Conservation (phyloP, 1,284 basidiomycete species). For the Fomitopsis palustris region DNA sequence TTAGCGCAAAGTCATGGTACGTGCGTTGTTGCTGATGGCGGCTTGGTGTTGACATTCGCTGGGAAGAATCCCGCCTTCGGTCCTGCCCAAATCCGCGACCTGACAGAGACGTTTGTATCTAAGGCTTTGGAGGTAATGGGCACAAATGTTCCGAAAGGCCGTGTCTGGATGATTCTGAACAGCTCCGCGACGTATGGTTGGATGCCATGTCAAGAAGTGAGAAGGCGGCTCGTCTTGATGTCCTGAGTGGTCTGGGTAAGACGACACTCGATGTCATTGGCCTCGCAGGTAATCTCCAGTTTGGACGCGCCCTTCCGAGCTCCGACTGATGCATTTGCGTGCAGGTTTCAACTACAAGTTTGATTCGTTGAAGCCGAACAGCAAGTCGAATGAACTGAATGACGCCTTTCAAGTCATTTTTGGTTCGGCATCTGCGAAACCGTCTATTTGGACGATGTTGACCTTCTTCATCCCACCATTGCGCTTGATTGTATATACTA, state of each 20-base stretch:
- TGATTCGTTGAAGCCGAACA: conserved; percentile 30
- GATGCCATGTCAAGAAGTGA: conserved; percentile 8
- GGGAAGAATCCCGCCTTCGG: conserved; percentile 64
- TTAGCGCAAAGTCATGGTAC: conserved; percentile 33
- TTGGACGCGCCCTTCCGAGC: not conserved
- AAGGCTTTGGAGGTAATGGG: conserved; percentile 49
- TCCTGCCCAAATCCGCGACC: conserved; percentile 46
- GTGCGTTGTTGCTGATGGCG: too few species aligned
- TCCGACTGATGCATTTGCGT: too few species aligned
- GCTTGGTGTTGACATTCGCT: too few species aligned
- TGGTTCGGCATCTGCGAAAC: not conserved
- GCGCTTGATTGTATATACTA: conserved; percentile 13
- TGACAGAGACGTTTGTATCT: conserved; percentile 51
- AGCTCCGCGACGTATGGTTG: conserved; percentile 24
- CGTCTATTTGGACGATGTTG: not conserved
- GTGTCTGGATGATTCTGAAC: too few species aligned
- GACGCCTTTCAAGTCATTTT: conserved; percentile 32
- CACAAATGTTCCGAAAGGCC: too few species aligned
- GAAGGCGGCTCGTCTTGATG: conserved; percentile 32
- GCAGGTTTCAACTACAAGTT: conserved; percentile 53
- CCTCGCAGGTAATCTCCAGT: conserved; percentile 31
- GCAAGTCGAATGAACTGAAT: conserved; percentile 35
- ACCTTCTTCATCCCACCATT: conserved; percentile 7
- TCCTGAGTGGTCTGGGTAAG: conserved; percentile 37
- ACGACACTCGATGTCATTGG: conserved; percentile 51